Evolutionary conservation across 495 filamentous ascomycete species (phyloP), one percentile per base, ranked within the genome.

Genomic region (Penicillium cataractarum): DNA sequence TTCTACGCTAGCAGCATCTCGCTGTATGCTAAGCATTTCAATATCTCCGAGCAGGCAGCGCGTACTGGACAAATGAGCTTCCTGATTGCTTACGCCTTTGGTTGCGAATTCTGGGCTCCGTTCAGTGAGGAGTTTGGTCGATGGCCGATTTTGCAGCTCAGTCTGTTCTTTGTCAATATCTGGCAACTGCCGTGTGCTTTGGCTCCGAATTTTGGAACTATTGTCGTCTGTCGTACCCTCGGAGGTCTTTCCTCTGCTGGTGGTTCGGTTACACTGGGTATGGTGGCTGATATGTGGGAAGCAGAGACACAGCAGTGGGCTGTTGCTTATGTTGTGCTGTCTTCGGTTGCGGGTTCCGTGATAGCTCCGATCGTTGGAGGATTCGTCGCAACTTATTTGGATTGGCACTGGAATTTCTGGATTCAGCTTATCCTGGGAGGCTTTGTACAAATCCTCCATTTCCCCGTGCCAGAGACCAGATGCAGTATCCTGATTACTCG

Each of bases 231-330:
- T 51, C 84, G 90, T 8, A 80, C 82, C 8, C 77, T 94, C 0
- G 90, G 90, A 13, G 91, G 91, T 52, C 73, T 93, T 1, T 88
- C 86, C 15, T 89, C 89, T 0, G 91, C 91, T 5, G 91, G 91
- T 37, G 91, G 91, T 37, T 92, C 89, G 22, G 90, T 94, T 56
- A 94, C 91, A 0, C 83, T 94, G 1, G 90, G 90, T 19, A 91
- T 94, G 89, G 84, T 92, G n/a, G 90, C 91, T 27, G 91, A 94
- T 65, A 84, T 93, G 81, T 94, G 85, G 79, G 87, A 92, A 62
- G 72, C 89, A 4, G 84, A 91, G 59, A 78, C 82, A 13, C 90
- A 93, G 69, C 73, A 77, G 42, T 80, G 72, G 46, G 90, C 89
- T 1, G 86, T 92, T 24, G 89, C 90, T 0, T 93, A 80, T 62